phyloP scores from a whole-genome alignment of 768 basidiomycete genomes.

The Hydnum rufescens region DNA sequence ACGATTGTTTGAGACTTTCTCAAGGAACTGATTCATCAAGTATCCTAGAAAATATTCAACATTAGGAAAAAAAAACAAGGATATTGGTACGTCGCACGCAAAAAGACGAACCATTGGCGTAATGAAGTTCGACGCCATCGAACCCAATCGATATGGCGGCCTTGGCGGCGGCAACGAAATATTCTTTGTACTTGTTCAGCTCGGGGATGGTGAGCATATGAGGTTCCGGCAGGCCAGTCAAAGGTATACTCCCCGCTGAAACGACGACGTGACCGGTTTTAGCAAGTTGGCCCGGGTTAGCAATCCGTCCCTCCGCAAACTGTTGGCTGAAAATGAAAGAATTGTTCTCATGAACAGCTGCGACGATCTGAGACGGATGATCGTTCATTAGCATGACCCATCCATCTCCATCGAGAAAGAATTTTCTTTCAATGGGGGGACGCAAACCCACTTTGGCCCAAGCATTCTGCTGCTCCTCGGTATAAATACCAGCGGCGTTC shows the following conservation, averaged over 20 bases:
- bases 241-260: constrained; percentile 6
- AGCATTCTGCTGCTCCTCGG: constrained; percentile 31
- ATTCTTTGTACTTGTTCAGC: too few species aligned
- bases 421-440: too few species aligned
- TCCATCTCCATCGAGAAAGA: too few species aligned
- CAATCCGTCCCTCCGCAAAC: constrained; percentile 18
- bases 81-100: too few species aligned
- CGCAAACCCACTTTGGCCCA: constrained; percentile 30
- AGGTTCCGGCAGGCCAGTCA: not conserved
- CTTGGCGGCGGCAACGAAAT: constrained; percentile 30
- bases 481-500: constrained; percentile 45
- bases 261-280: constrained; percentile 3
- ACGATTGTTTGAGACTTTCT: constrained; percentile 34
- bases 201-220: not conserved
- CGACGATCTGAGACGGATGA: constrained; percentile 13
- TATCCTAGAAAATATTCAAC: not conserved
- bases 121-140: constrained; percentile 36
- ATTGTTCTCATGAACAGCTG: constrained; percentile 18
- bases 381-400: too few species aligned
- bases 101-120: constrained; percentile 10
- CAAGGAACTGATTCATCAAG: constrained; percentile 37
- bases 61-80: too few species aligned
- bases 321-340: constrained; percentile 18
- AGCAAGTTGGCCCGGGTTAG: constrained; percentile 1
- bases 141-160: constrained; percentile 45